phyloP scores from a whole-genome alignment of 2,329 filamentous ascomycete genomes.

The Pseudogymnoascus sp. region DNA sequence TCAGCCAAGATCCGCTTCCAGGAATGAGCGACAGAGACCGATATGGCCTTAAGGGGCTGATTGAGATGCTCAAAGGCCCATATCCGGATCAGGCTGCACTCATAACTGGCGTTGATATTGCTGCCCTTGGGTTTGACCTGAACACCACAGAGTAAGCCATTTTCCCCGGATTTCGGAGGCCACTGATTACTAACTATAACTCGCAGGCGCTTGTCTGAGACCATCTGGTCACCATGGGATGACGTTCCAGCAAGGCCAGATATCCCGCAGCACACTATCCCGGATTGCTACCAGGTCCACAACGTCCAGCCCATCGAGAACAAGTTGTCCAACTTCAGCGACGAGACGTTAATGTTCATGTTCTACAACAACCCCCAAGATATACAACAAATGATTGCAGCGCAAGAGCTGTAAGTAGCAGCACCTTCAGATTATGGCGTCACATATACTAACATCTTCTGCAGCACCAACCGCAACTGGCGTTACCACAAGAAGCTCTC shows the following conservation, averaged over 20 bases:
- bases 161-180: too few relatives aligned
- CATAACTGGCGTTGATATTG: constrained; percentile 51
- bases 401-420: constrained; percentile 48
- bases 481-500: constrained; percentile 60
- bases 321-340: constrained; percentile 59
- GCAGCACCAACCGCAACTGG: constrained; percentile 55
- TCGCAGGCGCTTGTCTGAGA: constrained; percentile 40
- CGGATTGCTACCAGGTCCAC: constrained; percentile 58
- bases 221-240: constrained; percentile 54
- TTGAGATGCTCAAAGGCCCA: constrained; percentile 51
- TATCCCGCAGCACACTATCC: constrained; percentile 48
- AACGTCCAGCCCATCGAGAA: constrained; percentile 58
- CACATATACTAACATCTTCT: constrained; percentile 9
- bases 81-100: constrained; percentile 55
- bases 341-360: constrained; percentile 61
- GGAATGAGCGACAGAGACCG: constrained; percentile 55
- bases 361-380: constrained; percentile 60
- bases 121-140: constrained; percentile 48
- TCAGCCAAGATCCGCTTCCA: constrained; percentile 48
- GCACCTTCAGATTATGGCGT: not conserved
- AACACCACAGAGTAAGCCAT: constrained; percentile 46
- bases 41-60: constrained; percentile 56
- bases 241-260: constrained; percentile 49
- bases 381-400: constrained; percentile 54
- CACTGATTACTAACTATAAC: constrained; percentile 12